A percentile compares a stretch with the other conserved stretches of the same genome.
These are phyloP conservation scores for Fagus crenata DNA, from an alignment of 306 rosid genomes.

Conservation along the genomic window DNA sequence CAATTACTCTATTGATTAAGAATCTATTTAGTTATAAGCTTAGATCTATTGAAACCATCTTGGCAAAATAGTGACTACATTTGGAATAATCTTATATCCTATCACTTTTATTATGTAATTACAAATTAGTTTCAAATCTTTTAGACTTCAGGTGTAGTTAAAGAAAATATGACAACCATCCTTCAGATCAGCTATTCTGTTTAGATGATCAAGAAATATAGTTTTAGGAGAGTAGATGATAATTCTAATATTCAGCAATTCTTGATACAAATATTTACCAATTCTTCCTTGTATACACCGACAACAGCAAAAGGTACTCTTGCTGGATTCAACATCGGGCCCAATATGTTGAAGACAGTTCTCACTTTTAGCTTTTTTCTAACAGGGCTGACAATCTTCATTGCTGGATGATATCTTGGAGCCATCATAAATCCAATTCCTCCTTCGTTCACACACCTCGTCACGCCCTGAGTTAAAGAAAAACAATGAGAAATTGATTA, in stretches of 20 bases:
- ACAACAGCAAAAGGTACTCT: conserved; percentile 86
- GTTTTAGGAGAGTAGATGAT: not conserved
- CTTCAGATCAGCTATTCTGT: not conserved
- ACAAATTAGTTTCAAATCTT: too few species aligned
- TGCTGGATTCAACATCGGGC: conserved; percentile 96
- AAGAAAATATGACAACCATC: not conserved
- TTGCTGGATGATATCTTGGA: conserved; percentile 85
- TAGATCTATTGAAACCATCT: not conserved
- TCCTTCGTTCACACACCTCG: conserved; percentile 64
- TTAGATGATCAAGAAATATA: not conserved
- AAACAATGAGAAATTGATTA: conserved; percentile 16
- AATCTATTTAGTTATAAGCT: not conserved
- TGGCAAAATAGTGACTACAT: not conserved
- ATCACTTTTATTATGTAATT: not conserved
- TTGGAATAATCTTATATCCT: not conserved
- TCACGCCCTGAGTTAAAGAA: conserved; percentile 60
- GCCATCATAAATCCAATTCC: conserved; percentile 98
- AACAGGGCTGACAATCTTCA: conserved; percentile 77
- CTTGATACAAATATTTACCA: conserved; percentile 46
- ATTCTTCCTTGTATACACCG: conserved; percentile 77
- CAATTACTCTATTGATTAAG: not conserved
- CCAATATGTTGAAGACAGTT: conserved; percentile 86
- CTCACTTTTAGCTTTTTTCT: conserved; percentile 80
- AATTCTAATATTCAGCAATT: not conserved
- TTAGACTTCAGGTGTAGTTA: not conserved